phyloP scores from a whole-genome alignment of 345 rosid species.

The Citrus sp. region DNA sequence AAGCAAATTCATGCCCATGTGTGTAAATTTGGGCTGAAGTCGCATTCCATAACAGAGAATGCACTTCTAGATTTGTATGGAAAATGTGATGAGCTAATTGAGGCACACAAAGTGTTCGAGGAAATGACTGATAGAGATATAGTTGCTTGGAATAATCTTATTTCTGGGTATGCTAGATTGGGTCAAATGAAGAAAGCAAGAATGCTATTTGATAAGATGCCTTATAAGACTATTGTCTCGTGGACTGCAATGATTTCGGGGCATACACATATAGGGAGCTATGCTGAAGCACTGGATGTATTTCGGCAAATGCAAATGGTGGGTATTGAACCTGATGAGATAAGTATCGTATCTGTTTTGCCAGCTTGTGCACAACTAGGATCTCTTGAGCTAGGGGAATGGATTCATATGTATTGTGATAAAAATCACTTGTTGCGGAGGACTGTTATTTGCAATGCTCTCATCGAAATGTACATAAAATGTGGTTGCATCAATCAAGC shows the following conservation, averaged over 20 bases:
- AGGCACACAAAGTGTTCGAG: slow-evolving; percentile 52
- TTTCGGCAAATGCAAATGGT: slow-evolving; percentile 40
- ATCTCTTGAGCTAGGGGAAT: slow-evolving; percentile 50
- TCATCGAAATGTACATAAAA: slow-evolving; percentile 60
- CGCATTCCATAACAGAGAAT: slow-evolving; percentile 38
- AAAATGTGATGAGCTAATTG: slow-evolving; percentile 29
- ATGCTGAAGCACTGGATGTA: slow-evolving; percentile 38
- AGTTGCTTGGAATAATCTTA: slow-evolving; percentile 53
- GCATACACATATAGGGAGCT: slow-evolving; percentile 29
- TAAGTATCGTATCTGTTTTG: slow-evolving; percentile 46
- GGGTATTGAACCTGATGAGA: slow-evolving; percentile 47
- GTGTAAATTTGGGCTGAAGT: slow-evolving; percentile 36
- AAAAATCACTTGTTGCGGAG: slow-evolving; percentile 24
- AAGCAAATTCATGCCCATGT: slow-evolving; percentile 46
- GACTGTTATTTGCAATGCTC: slow-evolving; percentile 40
- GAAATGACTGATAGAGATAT: slow-evolving; percentile 51
- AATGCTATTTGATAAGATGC: slow-evolving; percentile 37
- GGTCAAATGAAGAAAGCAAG: slow-evolving; percentile 51
- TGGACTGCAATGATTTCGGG: slow-evolving; percentile 70
- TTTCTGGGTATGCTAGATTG: slow-evolving; percentile 52
- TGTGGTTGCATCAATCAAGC: slow-evolving; percentile 53
- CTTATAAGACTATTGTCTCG: slow-evolving; percentile 44
- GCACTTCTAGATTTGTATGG: slow-evolving; percentile 47
- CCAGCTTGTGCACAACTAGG: slow-evolving; percentile 60
- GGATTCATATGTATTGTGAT: slow-evolving; percentile 49